Conservation (phyloP, 1,284 basidiomycete species). For the Flammula alnicola region DNA sequence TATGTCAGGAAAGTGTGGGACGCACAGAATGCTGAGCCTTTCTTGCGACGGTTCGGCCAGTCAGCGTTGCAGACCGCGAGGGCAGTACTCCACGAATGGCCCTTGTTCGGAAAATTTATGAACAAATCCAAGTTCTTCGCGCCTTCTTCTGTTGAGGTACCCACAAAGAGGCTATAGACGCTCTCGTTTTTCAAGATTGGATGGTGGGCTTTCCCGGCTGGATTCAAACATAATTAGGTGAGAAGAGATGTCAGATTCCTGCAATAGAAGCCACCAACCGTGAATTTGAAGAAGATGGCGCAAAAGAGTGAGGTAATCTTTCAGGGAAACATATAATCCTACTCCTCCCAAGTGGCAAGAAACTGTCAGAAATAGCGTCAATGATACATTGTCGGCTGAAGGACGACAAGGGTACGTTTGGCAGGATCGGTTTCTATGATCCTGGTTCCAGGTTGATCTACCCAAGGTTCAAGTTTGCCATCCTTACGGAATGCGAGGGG, state of each 20-base stretch:
- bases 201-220: slow-evolving; percentile 9
- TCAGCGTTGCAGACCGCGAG: slow-evolving; percentile 29
- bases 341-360: slow-evolving; percentile 29
- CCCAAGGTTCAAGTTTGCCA: slow-evolving; percentile 24
- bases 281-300: slow-evolving; percentile 30
- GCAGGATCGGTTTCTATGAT: slow-evolving; percentile 28
- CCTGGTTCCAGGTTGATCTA: slow-evolving; percentile 9
- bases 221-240: background rate
- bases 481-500: slow-evolving; percentile 27
- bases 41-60: slow-evolving; percentile 27
- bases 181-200: slow-evolving; percentile 6
- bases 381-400: background rate
- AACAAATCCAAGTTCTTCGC: slow-evolving; percentile 9
- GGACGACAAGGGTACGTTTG: slow-evolving; percentile 24
- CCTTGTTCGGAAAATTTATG: slow-evolving; percentile 11
- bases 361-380: slow-evolving; percentile 22
- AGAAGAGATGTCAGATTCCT: background rate
- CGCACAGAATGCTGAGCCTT: slow-evolving; percentile 32
- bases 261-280: slow-evolving; percentile 18
- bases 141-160: slow-evolving; percentile 5
- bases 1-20: background rate
- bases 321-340: slow-evolving; percentile 30
- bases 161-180: slow-evolving; percentile 4
- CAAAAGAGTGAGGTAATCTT: slow-evolving; percentile 30
- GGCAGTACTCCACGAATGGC: slow-evolving; percentile 28